A percentile compares a stretch with the other conserved stretches of the same genome.
Evolutionary conservation across 2,329 filamentous ascomycete genomes (phyloP).

Genomic region (Ophiostoma sp.): DNA sequence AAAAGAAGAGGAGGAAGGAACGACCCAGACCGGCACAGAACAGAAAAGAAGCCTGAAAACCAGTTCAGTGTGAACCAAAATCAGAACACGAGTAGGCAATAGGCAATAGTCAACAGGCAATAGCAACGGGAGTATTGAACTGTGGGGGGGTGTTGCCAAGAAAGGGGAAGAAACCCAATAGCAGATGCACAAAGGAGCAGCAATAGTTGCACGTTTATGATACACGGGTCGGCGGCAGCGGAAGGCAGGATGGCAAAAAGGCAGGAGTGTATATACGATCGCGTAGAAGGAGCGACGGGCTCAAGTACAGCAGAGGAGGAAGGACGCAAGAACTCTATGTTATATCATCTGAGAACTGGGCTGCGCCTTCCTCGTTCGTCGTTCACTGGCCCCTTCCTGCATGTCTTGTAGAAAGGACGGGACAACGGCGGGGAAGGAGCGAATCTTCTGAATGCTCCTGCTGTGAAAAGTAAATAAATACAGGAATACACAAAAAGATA

Average conservation of each 20-base stretch:
- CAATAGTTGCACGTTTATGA: slow-evolving; percentile 10
- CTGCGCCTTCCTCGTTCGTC: neutral
- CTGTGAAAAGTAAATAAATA: slow-evolving; percentile 14
- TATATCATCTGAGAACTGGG: slow-evolving; percentile 1
- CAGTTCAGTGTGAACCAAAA: neutral
- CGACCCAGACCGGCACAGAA: slow-evolving; percentile 8
- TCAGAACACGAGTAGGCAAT: slow-evolving; percentile 20
- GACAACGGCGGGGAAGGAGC: slow-evolving; percentile 15
- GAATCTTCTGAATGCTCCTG: neutral
- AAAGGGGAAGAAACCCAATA: slow-evolving; percentile 18
- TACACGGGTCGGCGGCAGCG: neutral
- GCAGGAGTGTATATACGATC: neutral
- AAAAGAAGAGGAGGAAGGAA: neutral
- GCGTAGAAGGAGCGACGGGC: neutral
- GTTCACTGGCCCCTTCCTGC: neutral
- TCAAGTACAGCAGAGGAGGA: neutral
- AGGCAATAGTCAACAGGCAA: slow-evolving; percentile 11
- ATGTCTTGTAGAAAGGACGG: slow-evolving; percentile 14
- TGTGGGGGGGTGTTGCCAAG: slow-evolving; percentile 14
- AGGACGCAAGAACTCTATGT: neutral
- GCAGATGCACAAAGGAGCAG: slow-evolving; percentile 6
- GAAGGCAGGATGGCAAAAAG: neutral
- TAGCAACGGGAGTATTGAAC: slow-evolving; percentile 3
- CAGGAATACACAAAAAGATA: neutral
- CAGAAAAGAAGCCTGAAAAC: slow-evolving; percentile 3